A percentile compares a stretch with the other conserved stretches of the same genome.
phyloP scores from a whole-genome alignment of 2,329 filamentous ascomycete genomes.

The Botryotinia convoluta region DNA sequence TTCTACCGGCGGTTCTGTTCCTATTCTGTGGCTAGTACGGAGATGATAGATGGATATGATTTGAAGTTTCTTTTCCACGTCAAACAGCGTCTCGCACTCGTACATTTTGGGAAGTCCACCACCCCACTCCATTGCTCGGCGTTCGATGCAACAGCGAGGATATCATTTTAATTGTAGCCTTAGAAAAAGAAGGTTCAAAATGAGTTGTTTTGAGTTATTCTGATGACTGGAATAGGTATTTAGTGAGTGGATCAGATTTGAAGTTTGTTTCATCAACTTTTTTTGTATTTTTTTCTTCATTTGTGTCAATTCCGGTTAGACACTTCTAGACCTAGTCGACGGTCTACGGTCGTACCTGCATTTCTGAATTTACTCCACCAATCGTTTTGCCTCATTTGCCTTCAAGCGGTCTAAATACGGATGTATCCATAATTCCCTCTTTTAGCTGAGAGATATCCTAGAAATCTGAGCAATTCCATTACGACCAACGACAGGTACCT shows the following conservation, averaged over 20 bases:
- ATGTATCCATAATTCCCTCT: conserved; percentile 11
- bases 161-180: not conserved
- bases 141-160: not conserved
- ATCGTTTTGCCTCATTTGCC: not conserved
- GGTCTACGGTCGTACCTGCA: conserved; percentile 17
- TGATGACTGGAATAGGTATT: not conserved
- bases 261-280: conserved; percentile 11
- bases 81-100: conserved; percentile 12
- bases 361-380: conserved; percentile 20
- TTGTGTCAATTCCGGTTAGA: not conserved
- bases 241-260: conserved; percentile 8
- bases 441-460: not conserved
- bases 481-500: not conserved
- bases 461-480: not conserved
- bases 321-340: not conserved
- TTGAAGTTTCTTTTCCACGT: conserved; percentile 1
- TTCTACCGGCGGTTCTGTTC: not conserved
- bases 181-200: not conserved
- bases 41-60: not conserved
- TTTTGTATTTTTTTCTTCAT: not conserved
- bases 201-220: not conserved
- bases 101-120: not conserved
- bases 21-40: not conserved
- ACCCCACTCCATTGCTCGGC: not conserved
- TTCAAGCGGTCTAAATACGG: not conserved